Evolutionary conservation across 345 rosid species (phyloP), one percentile per base, ranked within the genome.

Genomic region (Toxicodendron radicans): DNA sequence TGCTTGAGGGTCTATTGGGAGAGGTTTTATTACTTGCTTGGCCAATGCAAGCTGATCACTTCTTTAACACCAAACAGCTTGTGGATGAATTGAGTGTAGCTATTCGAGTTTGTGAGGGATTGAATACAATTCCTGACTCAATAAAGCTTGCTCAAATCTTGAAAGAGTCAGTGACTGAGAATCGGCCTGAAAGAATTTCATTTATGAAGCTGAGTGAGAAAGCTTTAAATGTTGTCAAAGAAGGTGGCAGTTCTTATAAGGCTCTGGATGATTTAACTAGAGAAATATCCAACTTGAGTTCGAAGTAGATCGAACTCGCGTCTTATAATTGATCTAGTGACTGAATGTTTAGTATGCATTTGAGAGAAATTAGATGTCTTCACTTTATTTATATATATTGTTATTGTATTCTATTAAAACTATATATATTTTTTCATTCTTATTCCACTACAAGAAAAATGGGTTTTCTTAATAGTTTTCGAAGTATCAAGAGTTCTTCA

Each of bases 41-140:
- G 83, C 83, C 83, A 0, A 10, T 80, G 3, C 65, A 68, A 33
- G 78, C 35, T 2, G 83, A 76, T 64, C 83, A 80, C 2, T 76
- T 80, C n/a, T 68, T 56, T 27, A 80, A 73, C n/a, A 41, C 63
- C 7, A 80, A 76, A 16, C 1, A 49, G 41, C 58, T 67, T 67
- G 71, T 45, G 27, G 71, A 67, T 10, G 71, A 67, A 54, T 41
- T 67, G 11, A 10, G 71, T 12, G 71, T 12, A 7, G 71, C 71
- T 23, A 35, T 67, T 23, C 16, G 17, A 20, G 71, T 67, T 11
- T 57, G 74, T 10, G 64, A 58, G 21, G 71, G 71, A 5, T 46
- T 67, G 58, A 35, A 11, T 16, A 3, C 71, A 54, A 18, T 51
- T 10, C 71, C 71, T 48, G 41, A 67, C 58, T 67, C 71, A 20